A percentile compares a stretch with the other conserved stretches of the same genome.
phyloP scores from a whole-genome alignment of 2,329 filamentous ascomycete genomes.

The Fusarium longipes region DNA sequence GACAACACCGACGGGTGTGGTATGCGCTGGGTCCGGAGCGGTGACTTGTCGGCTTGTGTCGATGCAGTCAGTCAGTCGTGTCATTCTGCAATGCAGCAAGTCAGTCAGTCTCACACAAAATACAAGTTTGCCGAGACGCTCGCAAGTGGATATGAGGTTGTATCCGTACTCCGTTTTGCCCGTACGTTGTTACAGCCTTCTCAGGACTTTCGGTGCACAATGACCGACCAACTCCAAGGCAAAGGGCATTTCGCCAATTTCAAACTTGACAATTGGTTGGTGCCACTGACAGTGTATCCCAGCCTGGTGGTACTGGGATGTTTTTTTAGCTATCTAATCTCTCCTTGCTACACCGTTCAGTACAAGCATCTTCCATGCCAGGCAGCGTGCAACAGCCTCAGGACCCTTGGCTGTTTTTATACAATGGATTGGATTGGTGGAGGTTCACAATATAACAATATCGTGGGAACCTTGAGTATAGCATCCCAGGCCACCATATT shows the following conservation, averaged over 20 bases:
- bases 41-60: constrained; percentile 14
- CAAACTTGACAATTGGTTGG: constrained; percentile 32
- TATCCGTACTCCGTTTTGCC: constrained; percentile 4
- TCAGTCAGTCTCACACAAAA: constrained; percentile 26
- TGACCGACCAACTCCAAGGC: constrained; percentile 12
- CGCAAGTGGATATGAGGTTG: constrained; percentile 24
- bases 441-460: constrained; percentile 27
- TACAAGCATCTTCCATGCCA: constrained; percentile 33
- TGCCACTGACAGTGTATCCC: constrained; percentile 32
- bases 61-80: constrained; percentile 27
- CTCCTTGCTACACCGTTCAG: constrained; percentile 8
- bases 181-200: constrained; percentile 17
- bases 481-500: constrained; percentile 22
- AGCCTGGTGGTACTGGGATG: constrained; percentile 35
- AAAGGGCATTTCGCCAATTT: constrained; percentile 26
- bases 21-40: not conserved
- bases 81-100: constrained; percentile 17
- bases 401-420: constrained; percentile 4
- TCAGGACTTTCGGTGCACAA: constrained; percentile 9
- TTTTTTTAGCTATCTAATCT: constrained; percentile 34
- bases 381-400: constrained; percentile 15
- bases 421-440: constrained; percentile 35
- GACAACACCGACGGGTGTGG: constrained; percentile 5
- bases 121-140: constrained; percentile 28
- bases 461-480: constrained; percentile 32